Evolutionary conservation across 1,284 basidiomycete species (phyloP).

Genomic region (Moesziomyces globuligerus): DNA sequence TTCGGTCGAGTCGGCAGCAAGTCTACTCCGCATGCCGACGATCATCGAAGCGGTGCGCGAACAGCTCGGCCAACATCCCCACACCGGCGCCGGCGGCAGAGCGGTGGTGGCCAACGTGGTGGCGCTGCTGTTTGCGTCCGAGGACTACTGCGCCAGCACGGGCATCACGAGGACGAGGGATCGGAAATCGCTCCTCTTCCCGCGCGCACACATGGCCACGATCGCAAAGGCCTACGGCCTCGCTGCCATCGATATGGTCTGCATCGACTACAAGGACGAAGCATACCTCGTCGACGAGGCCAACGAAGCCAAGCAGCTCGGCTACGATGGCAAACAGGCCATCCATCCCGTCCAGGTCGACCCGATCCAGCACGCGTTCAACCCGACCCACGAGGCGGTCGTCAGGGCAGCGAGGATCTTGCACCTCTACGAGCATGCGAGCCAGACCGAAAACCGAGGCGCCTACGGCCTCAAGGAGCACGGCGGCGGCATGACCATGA

Average conservation of each 20-base stretch:
- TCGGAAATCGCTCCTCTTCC: conserved; percentile 81
- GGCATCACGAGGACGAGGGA: conserved; percentile 81
- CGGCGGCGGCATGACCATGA: conserved; percentile 72
- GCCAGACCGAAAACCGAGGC: conserved; percentile 70
- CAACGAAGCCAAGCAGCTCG: conserved; percentile 71
- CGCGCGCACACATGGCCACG: conserved; percentile 84
- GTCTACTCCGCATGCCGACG: conserved; percentile 51
- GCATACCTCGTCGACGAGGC: conserved; percentile 80
- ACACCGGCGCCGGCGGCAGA: background rate
- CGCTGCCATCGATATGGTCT: conserved; percentile 84
- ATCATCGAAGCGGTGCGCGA: conserved; percentile 44
- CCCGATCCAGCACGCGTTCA: conserved; percentile 79
- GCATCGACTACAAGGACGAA: conserved; percentile 85
- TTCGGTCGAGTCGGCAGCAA: conserved; percentile 60
- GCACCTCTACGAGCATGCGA: conserved; percentile 69
- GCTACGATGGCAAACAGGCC: conserved; percentile 75
- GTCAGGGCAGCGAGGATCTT: conserved; percentile 78
- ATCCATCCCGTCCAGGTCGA: conserved; percentile 90
- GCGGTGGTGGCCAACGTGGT: conserved; percentile 23
- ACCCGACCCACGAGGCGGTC: conserved; percentile 81
- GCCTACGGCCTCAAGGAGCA: conserved; percentile 74
- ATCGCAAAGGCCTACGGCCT: conserved; percentile 85
- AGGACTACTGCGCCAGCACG: conserved; percentile 78
- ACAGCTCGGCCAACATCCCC: conserved; percentile 4
- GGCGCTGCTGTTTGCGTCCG: conserved; percentile 61